Evolutionary conservation across 371 early-diverging fungal genomes (phyloP).

Genomic region (Apophysomyces trapeziformis): DNA sequence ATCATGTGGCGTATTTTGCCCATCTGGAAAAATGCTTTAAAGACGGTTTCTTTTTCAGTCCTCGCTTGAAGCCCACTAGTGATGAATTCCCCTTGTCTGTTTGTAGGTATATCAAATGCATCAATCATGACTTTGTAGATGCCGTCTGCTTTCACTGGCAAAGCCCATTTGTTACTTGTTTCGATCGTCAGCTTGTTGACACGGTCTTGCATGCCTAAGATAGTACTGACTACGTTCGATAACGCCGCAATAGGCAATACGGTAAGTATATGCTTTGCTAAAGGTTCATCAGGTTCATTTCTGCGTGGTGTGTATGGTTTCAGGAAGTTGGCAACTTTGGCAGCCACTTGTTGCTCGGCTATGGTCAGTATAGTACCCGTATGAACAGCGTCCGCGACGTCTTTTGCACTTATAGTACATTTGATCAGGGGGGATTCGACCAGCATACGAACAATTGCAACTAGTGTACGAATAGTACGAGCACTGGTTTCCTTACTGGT

Average conservation of each 20-base stretch:
- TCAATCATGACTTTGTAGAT: not conserved
- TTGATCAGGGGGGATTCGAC: too few species aligned
- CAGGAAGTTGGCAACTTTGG: too few species aligned
- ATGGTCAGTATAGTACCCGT: too few species aligned
- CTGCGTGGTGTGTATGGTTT: too few species aligned
- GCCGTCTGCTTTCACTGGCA: not conserved
- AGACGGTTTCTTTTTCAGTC: not conserved
- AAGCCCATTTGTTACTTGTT: not conserved
- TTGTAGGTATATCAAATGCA: not conserved
- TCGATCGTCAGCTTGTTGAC: not conserved
- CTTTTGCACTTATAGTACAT: too few species aligned
- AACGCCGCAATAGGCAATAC: not conserved
- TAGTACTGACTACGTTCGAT: not conserved
- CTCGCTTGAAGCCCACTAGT: not conserved
- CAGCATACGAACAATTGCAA: too few species aligned
- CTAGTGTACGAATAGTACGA: too few species aligned
- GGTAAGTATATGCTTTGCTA: too few species aligned
- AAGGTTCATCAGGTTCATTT: too few species aligned
- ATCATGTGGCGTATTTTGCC: not conserved
- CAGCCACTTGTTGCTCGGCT: too few species aligned
- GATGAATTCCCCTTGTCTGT: not conserved
- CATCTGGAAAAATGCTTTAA: not conserved
- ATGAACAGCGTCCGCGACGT: too few species aligned
- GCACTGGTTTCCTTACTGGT: too few species aligned
- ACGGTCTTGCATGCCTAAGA: not conserved